Evolutionary conservation across 2,329 filamentous ascomycete genomes (phyloP).

Genomic region (Hymenoscyphus fraxineus): DNA sequence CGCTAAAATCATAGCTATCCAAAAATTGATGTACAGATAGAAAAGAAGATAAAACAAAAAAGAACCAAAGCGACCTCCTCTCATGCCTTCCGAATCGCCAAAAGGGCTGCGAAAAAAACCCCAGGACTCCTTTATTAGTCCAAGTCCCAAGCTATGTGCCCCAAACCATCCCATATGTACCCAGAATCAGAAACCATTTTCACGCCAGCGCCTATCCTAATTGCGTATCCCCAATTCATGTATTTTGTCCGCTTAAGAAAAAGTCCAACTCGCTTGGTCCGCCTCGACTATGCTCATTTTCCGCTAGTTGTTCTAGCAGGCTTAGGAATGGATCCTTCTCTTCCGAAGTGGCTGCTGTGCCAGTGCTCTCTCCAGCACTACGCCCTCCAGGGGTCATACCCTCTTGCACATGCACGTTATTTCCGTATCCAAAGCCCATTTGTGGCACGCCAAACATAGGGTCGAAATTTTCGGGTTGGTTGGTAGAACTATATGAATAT

Average conservation of each 20-base stretch:
- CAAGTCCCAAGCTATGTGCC: not conserved
- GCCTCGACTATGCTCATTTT: conserved; percentile 69
- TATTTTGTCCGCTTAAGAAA: conserved; percentile 48
- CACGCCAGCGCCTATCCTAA: not conserved
- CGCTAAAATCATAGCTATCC: not conserved
- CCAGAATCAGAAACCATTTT: not conserved
- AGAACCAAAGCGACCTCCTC: not conserved
- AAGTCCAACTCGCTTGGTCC: conserved; percentile 75
- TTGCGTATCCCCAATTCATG: not conserved
- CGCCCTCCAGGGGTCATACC: conserved; percentile 41
- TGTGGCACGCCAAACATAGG: conserved; percentile 57
- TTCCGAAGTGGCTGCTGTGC: conserved; percentile 46
- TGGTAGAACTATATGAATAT: conserved; percentile 28
- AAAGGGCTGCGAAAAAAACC: not conserved
- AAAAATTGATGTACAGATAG: not conserved
- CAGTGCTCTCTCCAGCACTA: conserved; percentile 49
- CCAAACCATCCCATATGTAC: not conserved
- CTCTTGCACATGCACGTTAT: conserved; percentile 33
- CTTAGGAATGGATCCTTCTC: conserved; percentile 81
- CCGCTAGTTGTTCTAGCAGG: conserved; percentile 75
- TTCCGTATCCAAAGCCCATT: conserved; percentile 45
- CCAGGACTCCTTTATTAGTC: not conserved
- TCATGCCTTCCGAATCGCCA: too few species aligned
- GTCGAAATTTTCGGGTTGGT: conserved; percentile 43
- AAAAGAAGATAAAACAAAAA: not conserved